Evolutionary conservation across 495 filamentous ascomycete genomes (phyloP), one percentile per base, ranked within the genome.

Genomic region (Neurospora discreta): DNA sequence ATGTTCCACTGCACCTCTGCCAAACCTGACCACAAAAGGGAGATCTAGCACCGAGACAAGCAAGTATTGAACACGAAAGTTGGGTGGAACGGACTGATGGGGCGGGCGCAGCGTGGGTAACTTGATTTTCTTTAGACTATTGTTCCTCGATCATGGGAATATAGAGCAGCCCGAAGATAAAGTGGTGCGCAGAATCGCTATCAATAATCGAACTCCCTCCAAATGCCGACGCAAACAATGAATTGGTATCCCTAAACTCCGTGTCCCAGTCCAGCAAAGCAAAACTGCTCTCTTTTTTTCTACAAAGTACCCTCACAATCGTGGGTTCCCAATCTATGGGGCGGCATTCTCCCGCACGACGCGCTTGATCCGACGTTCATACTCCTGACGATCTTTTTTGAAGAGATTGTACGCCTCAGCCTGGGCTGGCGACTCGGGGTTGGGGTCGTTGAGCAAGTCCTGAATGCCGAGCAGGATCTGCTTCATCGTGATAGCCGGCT

Each of bases 331-430:
- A 69, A 68, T 38, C 71, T 74, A 81, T 40, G 79, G 80, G 18
- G 91, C 89, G 18, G 90, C 92, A 78, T 98, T 97, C 39, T 97
- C 93, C 74, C 87, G 89, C 30, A 99, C 95, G 42, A 97, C 90
- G 52, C 92, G 89, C 78, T 88, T 90, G 30, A 99, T 90, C 71
- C 92, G 92, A 80, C 87, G 90, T 78, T 98, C 93, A 77, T 99
- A 99, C 30, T 93, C 93, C 11, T 82, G 81, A 33, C 89, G 86
- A 77, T 99, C 96, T 80, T 92, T 94, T 85, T 97, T 97, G 80
- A 93, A 98, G 41, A 98, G 87, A 77, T 97, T 97, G 82, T 98
- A 99, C 10, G 95, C 95, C 73, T 99, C 95, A 16, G 95, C 95
- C 81, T 99, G 95, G 3, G 95, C 95, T 3, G 95, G 95, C 1